These are phyloP conservation scores for Nicotiana undulata DNA, from an alignment of 257 asterid species.

Conservation along the genomic window DNA sequence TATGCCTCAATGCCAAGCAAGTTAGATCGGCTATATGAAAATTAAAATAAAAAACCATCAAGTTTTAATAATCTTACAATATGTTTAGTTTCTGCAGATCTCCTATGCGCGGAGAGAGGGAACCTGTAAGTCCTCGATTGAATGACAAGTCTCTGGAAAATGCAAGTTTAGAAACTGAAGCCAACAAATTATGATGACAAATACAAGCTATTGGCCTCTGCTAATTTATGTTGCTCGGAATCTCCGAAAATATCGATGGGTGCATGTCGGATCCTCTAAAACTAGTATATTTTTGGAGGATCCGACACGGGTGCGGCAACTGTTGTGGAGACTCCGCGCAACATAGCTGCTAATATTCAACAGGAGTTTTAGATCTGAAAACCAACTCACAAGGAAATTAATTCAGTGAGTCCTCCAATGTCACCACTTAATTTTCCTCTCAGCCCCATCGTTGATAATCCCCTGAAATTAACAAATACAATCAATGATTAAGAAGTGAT, in stretches of 20 bases:
- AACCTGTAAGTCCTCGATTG: constrained; percentile 76
- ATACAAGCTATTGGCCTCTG: background rate
- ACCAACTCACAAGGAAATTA: constrained; percentile 64
- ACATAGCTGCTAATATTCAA: background rate
- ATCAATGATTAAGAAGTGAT: background rate
- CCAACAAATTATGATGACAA: background rate
- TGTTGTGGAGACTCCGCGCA: too few relatives aligned
- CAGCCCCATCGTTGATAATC: constrained; percentile 80
- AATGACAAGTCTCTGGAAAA: constrained; percentile 78
- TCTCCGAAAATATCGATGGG: too few relatives aligned
- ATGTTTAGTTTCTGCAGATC: constrained; percentile 65
- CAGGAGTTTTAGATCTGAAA: background rate
- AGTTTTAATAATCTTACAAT: constrained; percentile 33
- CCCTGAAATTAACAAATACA: constrained; percentile 31
- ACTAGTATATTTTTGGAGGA: too few relatives aligned
- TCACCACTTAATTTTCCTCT: constrained; percentile 72
- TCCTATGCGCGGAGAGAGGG: constrained; percentile 77
- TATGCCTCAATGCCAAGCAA: too few relatives aligned
- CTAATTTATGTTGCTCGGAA: background rate
- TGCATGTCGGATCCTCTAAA: too few relatives aligned
- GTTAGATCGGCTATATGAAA: too few relatives aligned
- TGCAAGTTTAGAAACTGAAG: background rate
- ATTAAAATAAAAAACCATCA: background rate
- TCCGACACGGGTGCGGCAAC: too few relatives aligned
- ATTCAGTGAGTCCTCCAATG: constrained; percentile 73